Evolutionary conservation across 495 filamentous ascomycete genomes (phyloP).

Genomic region (Aspergillus mulundensis): DNA sequence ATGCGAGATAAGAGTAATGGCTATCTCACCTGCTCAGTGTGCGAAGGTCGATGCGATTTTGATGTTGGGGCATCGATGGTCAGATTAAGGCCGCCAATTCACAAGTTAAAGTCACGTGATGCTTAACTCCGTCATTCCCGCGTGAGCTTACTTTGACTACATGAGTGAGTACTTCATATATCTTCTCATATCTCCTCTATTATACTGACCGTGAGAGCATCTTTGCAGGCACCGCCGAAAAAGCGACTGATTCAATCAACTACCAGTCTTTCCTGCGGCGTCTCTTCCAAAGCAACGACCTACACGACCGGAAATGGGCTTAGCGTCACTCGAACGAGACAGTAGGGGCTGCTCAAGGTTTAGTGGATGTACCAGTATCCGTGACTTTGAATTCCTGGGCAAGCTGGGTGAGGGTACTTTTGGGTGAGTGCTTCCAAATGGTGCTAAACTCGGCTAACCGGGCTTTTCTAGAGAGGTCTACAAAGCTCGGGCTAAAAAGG

Average conservation of each 20-base stretch:
- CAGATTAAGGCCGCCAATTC: too few relatives aligned
- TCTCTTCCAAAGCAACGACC: not conserved
- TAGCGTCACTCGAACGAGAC: constrained; percentile 29
- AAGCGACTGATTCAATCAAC: too few relatives aligned
- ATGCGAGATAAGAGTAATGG: not conserved
- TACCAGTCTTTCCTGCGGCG: too few relatives aligned
- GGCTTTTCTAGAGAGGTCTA: constrained; percentile 71
- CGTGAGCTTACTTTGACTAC: too few relatives aligned
- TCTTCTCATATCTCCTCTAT: too few relatives aligned
- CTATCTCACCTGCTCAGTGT: constrained; percentile 4
- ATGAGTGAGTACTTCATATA: too few relatives aligned
- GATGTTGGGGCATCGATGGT: too few relatives aligned
- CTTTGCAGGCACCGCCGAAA: too few relatives aligned
- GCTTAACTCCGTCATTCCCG: too few relatives aligned
- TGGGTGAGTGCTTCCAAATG: constrained; percentile 52
- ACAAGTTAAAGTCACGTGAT: too few relatives aligned
- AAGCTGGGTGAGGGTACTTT: constrained; percentile 99
- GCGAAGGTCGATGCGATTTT: not conserved
- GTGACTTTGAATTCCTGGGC: constrained; percentile 78
- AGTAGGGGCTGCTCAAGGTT: constrained; percentile 52
- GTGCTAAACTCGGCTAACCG: not conserved
- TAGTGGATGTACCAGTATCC: constrained; percentile 79
- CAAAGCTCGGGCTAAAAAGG: constrained; percentile 74
- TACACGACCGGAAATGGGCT: constrained; percentile 27
- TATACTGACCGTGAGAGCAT: too few relatives aligned